These are phyloP conservation scores for Emergomyces orientalis DNA, from an alignment of 2,329 filamentous ascomycete species.

Conservation along the genomic window DNA sequence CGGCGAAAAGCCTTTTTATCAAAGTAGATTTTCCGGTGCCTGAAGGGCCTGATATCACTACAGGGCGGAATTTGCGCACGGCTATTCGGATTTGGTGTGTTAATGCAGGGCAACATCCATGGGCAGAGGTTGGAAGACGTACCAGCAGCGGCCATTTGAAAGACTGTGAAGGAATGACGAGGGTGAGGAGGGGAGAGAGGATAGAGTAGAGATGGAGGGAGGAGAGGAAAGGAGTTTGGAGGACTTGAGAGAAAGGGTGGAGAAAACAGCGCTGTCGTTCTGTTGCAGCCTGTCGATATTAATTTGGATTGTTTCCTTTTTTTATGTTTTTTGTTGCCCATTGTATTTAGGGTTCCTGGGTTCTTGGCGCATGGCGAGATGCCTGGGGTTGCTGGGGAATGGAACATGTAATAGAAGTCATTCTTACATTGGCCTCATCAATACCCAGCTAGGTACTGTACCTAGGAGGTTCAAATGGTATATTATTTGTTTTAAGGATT, in stretches of 20 bases:
- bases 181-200: too few species aligned
- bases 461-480: too few species aligned
- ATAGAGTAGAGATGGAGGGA: background rate
- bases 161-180: background rate
- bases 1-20: slow-evolving; percentile 34
- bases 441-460: too few species aligned
- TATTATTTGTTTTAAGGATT: background rate
- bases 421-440: background rate
- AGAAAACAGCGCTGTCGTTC: too few species aligned
- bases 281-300: too few species aligned
- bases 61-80: slow-evolving; percentile 29
- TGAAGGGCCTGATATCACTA: slow-evolving; percentile 35
- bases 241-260: background rate
- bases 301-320: too few species aligned
- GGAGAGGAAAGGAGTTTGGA: background rate
- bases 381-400: too few species aligned
- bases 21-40: slow-evolving; percentile 38
- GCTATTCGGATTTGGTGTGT: background rate
- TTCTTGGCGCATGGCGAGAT: background rate
- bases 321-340: background rate
- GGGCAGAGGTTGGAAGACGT: background rate
- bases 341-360: background rate
- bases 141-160: slow-evolving; percentile 4
- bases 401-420: too few species aligned
- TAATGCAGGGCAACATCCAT: background rate